Base-by-base conservation (phyloP, 208 protist genomes). In the Acanthamoeba sp. region DNA sequence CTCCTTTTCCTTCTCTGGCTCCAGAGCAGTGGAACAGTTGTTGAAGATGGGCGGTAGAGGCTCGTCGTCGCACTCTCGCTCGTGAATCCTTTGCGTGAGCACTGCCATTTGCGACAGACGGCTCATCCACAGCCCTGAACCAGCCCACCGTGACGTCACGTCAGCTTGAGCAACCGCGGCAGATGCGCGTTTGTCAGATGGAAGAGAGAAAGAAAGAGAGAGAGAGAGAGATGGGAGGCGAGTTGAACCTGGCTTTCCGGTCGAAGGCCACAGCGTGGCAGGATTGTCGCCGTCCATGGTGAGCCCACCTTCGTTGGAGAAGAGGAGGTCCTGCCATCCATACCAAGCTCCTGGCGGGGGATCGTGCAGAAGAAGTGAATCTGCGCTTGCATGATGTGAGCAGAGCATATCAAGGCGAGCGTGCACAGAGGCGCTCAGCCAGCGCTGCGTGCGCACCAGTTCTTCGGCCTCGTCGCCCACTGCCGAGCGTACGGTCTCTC, bases 331-430 rank as follows among this genome's bases (percentile, higher is more conserved):
- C 29, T 78, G 69, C 69, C 69, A 78, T 45, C 69, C 69, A 18
- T 78, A 78, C 69, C 69, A 78, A 78, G 69, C 69, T 78, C 69
- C 29, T 78, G 69, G 18, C 69, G 69, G 20, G 69, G 69, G 5
- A 78, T 78, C 1, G 69, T 78, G 36, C 69, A 78, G 38, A 78
- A 78, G 38, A 78, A 78, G 69, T 78, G 69, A 22, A 78, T 78
- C 69, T 78, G 64, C 22, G 64, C 64, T 6, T 14, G 10, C 20
- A 22, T 29, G 55, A 62, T 62, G 55, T 62, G 57, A 64, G 57
- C n/a, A n/a, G n/a, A n/a, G n/a, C n/a, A n/a, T n/a, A n/a, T n/a
- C n/a, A n/a, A 52, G 59, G 59, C 29, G 22, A 69, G 10, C 7
- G 27, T 69, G 59, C n/a, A n/a, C n/a, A n/a, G n/a, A n/a, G n/a